Base-by-base conservation (phyloP, 139 green algal genomes). In the Edaphochlamys debaryana region DNA sequence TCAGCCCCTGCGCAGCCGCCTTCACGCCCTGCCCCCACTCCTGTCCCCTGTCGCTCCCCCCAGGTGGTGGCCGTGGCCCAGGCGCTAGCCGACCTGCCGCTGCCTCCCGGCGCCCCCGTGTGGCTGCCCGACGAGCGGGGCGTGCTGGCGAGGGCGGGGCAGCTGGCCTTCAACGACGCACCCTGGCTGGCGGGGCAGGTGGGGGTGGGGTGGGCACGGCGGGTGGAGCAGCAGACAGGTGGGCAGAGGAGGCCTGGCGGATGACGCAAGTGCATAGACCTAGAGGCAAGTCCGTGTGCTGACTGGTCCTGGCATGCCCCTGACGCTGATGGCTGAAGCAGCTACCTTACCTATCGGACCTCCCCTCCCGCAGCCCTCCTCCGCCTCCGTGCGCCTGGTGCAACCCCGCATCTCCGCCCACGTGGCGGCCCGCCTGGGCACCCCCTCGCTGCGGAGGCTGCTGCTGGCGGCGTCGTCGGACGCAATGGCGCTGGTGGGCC, bases 131-230 rank as follows among this genome's bases (percentile, higher is more conserved):
- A 96, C 73, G 83, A 85, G 4, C n/a, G 69, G 11, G 91, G 89
- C 7, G 79, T 92, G 34, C 69, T 97, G 67, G 52, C 58, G 37
- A 42, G 72, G 3, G 88, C 90, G 7, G 64, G 15, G 3, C 82
- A 94, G 66, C 89, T 96, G 38, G 88, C 90, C 0, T 96, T 86
- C 90, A 95, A 97, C 71, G 94, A 97, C 68, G 94, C 94, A 9
- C 93, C 93, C 0, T 97, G 94, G 94, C 66, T 95, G 52, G 76
- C 79, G 38, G 79, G 56, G 48, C 41, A 71, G 68, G 71, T 78
- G 70, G 37, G 48, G 20, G 32, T 3, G n/a, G n/a, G n/a, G n/a
- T n/a, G n/a, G n/a, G n/a, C n/a, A n/a, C 41, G 36, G 74, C 41
- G 17, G 23, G 32, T 25, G 22, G 58, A n/a, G n/a, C n/a, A n/a